Evolutionary conservation across 768 basidiomycete genomes (phyloP), one percentile per base, ranked within the genome.

Genomic region (Megacollybia marginata): DNA sequence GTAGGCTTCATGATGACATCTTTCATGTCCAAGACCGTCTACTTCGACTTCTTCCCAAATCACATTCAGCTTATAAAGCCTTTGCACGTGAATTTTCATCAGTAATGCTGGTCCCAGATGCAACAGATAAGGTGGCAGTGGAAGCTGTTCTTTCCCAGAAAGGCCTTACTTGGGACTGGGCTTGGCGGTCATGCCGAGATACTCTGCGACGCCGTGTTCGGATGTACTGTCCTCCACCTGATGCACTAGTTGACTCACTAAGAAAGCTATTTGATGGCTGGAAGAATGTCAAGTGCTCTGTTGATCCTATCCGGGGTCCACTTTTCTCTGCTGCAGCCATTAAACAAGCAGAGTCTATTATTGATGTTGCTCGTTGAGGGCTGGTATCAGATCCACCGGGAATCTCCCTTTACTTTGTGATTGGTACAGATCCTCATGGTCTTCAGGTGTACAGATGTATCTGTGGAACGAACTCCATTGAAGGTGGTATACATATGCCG

Each of bases 401-500:
- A 11, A 40, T 59, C 9, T 13, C 45, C 8, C 48, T 62, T 0
- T 59, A 56, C 10, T 48, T 48, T 18, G 2, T 44, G 1, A 33
- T 53, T 16, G 54, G 56, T 3, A 48, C 6, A 4, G 61, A 62
- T 38, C 18, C 33, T 0, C 35, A 57, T 50, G 55, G 54, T 18
- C 48, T 62, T 2, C 48, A 49, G 1, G 1, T 55, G 0, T 62
- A 62, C n/a, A 19, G 54, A 7, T 48, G 47, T 6, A 43, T 56
- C 12, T 51, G 53, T 19, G 60, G 60, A 8, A 62, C 61, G 8
- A 61, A 59, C 19, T 52, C 46, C 5, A 45, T 59, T 16, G 54
- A 60, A 48, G 59, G 59, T 4, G 56, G 59, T 0, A 53, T 62
- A 5, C 59, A 60, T 32, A 55, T 56, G 47, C 48, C 33, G 4